These are phyloP conservation scores for Fomitopsis betulina DNA, from an alignment of 1,284 basidiomycete genomes.

Conservation along the genomic window DNA sequence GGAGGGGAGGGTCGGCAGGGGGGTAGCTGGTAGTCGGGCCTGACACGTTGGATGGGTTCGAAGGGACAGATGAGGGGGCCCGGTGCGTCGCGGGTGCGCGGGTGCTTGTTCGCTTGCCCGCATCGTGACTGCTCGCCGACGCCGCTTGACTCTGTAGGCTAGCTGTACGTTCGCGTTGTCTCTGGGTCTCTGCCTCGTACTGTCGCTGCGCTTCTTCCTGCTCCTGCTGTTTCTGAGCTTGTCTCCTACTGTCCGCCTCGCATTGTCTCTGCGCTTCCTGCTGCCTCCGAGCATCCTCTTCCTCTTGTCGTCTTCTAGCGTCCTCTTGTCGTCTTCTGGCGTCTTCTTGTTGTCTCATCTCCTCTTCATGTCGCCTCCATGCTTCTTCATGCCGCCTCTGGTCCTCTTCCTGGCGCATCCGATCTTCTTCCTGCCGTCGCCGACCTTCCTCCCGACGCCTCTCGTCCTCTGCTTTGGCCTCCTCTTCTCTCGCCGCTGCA, in stretches of 20 bases:
- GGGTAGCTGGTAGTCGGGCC: background rate
- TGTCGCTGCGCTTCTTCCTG: background rate
- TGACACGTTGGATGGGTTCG: background rate
- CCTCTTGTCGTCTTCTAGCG: background rate
- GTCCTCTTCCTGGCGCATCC: background rate
- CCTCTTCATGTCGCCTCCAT: background rate
- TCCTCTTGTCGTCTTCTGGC: background rate
- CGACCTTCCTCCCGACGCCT: background rate
- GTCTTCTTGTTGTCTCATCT: background rate
- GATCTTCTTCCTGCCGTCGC: background rate
- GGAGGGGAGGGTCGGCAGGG: background rate
- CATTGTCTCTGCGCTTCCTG: background rate
- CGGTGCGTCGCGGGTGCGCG: background rate
- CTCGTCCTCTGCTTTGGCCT: background rate
- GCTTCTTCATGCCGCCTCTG: background rate
- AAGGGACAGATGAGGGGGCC: background rate
- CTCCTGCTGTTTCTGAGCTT: background rate
- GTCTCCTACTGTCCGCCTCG: no score
- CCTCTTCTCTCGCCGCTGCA: conserved; percentile 1
- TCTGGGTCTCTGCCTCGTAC: background rate
- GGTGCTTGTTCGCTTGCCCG: background rate
- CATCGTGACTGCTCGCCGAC: background rate
- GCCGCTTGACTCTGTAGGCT: background rate
- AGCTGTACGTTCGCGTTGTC: background rate
- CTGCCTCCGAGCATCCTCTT: background rate